phyloP scores from a whole-genome alignment of 805 yeast genomes.

The Nakazawaea populi region DNA sequence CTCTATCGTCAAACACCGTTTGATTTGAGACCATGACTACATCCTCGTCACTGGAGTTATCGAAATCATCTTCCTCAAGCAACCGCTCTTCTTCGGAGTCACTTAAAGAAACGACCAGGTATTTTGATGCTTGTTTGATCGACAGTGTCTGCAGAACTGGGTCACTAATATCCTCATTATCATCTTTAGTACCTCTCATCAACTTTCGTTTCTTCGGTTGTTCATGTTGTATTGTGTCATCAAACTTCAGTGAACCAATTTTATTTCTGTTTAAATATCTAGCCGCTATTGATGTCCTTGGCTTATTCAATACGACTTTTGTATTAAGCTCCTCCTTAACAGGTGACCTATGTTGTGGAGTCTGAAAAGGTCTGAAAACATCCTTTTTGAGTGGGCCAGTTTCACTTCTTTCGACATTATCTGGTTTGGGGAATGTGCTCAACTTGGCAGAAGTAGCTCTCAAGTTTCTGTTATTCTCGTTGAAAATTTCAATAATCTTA shows the following conservation, averaged over 20 bases:
- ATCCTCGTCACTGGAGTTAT: slow-evolving; percentile 31
- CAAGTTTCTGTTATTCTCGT: slow-evolving; percentile 21
- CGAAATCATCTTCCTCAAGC: slow-evolving; percentile 41
- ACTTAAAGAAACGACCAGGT: slow-evolving; percentile 14
- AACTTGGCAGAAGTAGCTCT: slow-evolving; percentile 25
- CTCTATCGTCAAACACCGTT: slow-evolving; percentile 51
- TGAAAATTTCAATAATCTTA: slow-evolving; percentile 25
- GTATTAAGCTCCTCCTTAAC: slow-evolving; percentile 6
- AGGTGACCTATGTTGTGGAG: slow-evolving; percentile 2
- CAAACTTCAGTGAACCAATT: not conserved
- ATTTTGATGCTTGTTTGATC: not conserved
- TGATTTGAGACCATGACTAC: slow-evolving; percentile 11
- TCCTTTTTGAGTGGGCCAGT: slow-evolving; percentile 1
- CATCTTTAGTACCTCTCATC: slow-evolving; percentile 25
- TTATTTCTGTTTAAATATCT: slow-evolving; percentile 8
- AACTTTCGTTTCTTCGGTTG: slow-evolving; percentile 30
- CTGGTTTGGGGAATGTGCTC: slow-evolving; percentile 17
- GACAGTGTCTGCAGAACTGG: not conserved
- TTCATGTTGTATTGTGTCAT: not conserved
- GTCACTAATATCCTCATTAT: slow-evolving; percentile 20
- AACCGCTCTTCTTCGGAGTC: slow-evolving; percentile 41
- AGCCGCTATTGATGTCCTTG: slow-evolving; percentile 7
- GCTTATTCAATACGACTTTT: slow-evolving; percentile 8
- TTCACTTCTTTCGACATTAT: slow-evolving; percentile 7
- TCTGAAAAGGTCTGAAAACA: not conserved